These are phyloP conservation scores for Lipomyces sp. DNA, from an alignment of 805 yeast genomes.

Conservation along the genomic window DNA sequence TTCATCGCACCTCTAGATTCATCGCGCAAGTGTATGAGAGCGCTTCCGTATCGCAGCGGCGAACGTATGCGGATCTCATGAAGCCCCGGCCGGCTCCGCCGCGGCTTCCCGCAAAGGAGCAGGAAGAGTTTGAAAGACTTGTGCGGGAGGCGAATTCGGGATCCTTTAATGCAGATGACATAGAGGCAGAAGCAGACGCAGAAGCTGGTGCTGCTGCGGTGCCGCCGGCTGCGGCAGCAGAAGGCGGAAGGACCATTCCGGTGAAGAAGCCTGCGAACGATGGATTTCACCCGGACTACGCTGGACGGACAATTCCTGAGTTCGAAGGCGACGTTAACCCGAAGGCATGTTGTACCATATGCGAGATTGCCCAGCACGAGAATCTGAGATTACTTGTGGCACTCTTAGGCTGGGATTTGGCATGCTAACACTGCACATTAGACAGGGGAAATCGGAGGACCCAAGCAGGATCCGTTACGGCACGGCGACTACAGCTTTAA, in stretches of 20 bases:
- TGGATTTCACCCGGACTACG: constrained; percentile 56
- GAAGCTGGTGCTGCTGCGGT: not conserved
- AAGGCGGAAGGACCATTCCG: constrained; percentile 31
- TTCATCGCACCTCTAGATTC: too few relatives aligned
- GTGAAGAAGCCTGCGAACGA: constrained; percentile 46
- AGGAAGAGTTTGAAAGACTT: constrained; percentile 85
- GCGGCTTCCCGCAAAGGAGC: constrained; percentile 71
- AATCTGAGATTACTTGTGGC: not conserved
- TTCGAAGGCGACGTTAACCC: constrained; percentile 95
- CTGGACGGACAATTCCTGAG: constrained; percentile 70
- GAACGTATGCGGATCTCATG: constrained; percentile 14
- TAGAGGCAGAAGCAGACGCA: not conserved
- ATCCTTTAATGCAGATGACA: constrained; percentile 38
- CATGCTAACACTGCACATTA: constrained; percentile 2
- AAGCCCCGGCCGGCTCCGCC: constrained; percentile 55
- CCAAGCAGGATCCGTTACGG: constrained; percentile 91
- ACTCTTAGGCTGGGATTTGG: not conserved
- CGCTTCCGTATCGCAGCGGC: not conserved
- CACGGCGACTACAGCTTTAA: constrained; percentile 93
- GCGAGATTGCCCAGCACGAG: not conserved
- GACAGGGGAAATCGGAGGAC: constrained; percentile 96
- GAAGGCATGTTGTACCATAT: constrained; percentile 32
- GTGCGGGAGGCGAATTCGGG: constrained; percentile 71
- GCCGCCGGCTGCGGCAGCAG: constrained; percentile 2
- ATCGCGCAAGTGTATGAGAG: too few relatives aligned